phyloP scores from a whole-genome alignment of 257 asterid genomes.

The Coffea canephora region DNA sequence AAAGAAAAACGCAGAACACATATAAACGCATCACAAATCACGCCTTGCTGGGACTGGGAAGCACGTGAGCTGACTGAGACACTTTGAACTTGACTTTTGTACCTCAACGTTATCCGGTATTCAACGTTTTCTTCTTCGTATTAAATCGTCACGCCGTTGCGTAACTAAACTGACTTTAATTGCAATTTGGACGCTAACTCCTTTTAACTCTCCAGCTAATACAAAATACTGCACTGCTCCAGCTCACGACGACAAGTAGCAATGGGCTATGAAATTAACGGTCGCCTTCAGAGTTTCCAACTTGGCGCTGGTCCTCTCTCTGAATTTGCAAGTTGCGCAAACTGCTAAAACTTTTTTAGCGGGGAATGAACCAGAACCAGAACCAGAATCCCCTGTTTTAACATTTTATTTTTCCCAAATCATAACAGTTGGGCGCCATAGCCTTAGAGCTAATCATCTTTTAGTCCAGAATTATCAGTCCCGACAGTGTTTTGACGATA shows the following conservation, averaged over 20 bases:
- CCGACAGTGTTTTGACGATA: not conserved
- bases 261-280: not conserved
- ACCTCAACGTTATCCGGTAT: not conserved
- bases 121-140: not conserved
- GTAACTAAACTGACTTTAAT: not conserved
- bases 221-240: not conserved
- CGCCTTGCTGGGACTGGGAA: not conserved
- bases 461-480: not conserved
- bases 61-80: conserved; percentile 29
- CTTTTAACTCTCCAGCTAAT: too few species aligned
- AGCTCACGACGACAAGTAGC: not conserved
- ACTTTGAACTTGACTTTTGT: conserved; percentile 18
- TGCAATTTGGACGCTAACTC: not conserved
- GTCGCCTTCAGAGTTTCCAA: not conserved
- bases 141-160: not conserved
- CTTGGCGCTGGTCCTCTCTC: not conserved
- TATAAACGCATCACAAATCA: not conserved
- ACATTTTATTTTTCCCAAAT: not conserved
- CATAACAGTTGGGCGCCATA: not conserved
- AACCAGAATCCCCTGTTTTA: too few species aligned
- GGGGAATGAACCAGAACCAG: not conserved
- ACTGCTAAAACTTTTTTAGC: not conserved
- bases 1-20: too few species aligned
- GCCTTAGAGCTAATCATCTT: not conserved
- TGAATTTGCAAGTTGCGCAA: not conserved